Evolutionary conservation across 148 eudicot genomes (phyloP), one percentile per base, ranked within the genome.

Genomic region (Linanthus parryae): DNA sequence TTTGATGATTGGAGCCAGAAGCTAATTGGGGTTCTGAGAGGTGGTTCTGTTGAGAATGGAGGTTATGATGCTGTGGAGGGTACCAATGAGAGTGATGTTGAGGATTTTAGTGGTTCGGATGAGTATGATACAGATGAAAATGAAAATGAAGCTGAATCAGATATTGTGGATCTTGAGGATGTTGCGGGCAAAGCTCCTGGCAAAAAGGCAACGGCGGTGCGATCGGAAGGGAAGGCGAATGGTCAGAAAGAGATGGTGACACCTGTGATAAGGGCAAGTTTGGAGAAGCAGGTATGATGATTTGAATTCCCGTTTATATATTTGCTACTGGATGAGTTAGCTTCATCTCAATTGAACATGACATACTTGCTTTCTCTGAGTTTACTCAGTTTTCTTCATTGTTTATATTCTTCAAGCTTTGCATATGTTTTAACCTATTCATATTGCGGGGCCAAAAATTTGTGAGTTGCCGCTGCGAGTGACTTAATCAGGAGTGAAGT

Each of bases 161-260:
- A 48, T 34, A 71, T 92, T 64, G 81, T 84, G 57, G 98, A 92
- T 77, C 77, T 92, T 0, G 98, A 92, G 71, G 96, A 92, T 53
- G 67, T 92, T 56, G 98, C 96, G 0, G 98, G 98, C 7, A 87
- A 87, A 62, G 94, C 73, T 13, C 98, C 96, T 8, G 65, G 82
- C 8, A 71, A 83, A 69, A 84, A 71, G 36, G 54, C 44, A 41
- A 65, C 13, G 35, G 64, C 21, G 40, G 66, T 54, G 22, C 64
- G 66, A 57, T 73, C 55, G 48, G 82, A 79, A 65, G 85, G 68
- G 38, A 71, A 69, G 50, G 58, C 66, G 69, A 78, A 76, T 57
- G 85, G 74, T 17, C 73, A 53, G 25, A 87, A 66, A 42, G 98
- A 83, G 42, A 92, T 92, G 96, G 96, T 92, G 63, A 87, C 96